These are phyloP conservation scores for Russula virescens DNA, from an alignment of 768 basidiomycete genomes.

Conservation along the genomic window DNA sequence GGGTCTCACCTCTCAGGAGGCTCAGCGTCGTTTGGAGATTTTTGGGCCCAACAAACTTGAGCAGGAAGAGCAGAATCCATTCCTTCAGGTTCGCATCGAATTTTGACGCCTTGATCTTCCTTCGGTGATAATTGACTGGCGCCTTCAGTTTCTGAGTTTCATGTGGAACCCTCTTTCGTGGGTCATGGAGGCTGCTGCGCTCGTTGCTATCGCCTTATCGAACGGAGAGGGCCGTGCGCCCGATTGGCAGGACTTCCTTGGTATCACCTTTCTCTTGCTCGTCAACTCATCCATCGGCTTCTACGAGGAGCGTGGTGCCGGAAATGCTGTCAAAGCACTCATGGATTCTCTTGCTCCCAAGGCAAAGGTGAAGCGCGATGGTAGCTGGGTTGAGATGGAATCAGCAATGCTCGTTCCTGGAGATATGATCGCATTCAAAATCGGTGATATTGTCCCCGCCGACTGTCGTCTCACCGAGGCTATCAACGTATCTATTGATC, in stretches of 20 bases:
- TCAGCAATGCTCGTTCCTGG: conserved; percentile 87
- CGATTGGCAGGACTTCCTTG: conserved; percentile 97
- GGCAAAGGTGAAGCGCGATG: conserved; percentile 86
- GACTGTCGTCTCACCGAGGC: conserved; percentile 96
- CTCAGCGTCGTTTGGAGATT: conserved; percentile 75
- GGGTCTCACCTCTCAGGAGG: conserved; percentile 74
- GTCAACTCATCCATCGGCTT: conserved; percentile 97
- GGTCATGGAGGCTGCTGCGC: conserved; percentile 98
- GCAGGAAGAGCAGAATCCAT: conserved; percentile 81
- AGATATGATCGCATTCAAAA: conserved; percentile 97
- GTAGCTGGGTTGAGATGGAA: conserved; percentile 86
- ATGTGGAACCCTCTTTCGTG: conserved; percentile 99
- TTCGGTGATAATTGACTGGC: background rate
- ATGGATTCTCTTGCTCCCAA: conserved; percentile 99
- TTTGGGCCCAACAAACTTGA: conserved; percentile 97
- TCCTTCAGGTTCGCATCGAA: conserved; percentile 35
- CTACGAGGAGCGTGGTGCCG: conserved; percentile 95
- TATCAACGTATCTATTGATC: conserved; percentile 97
- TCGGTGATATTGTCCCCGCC: conserved; percentile 96
- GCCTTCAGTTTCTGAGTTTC: conserved; percentile 78
- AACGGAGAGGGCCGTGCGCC: conserved; percentile 84
- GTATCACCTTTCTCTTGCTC: conserved; percentile 87
- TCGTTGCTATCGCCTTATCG: conserved; percentile 92
- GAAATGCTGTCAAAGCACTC: conserved; percentile 98
- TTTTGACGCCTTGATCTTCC: background rate